Evolutionary conservation across 352 stramenopile species (phyloP), one percentile per base, ranked within the genome.

Genomic region (Phytopythium litorale): DNA sequence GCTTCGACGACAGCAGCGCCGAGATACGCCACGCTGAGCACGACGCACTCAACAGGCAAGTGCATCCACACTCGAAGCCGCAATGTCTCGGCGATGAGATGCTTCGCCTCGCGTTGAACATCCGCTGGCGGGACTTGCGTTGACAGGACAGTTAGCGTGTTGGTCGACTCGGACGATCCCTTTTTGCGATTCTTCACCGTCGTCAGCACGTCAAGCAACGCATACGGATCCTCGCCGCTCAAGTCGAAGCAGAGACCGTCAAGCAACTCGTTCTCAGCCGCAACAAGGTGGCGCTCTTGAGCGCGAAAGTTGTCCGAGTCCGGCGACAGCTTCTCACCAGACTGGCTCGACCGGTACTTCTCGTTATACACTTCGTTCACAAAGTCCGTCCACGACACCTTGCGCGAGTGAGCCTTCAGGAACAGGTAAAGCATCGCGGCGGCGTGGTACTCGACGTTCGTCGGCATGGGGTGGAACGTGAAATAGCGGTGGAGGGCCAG

Each of bases 401-500:
- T 79, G 16, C 82, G 75, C 8, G 75, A 75, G 52, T 90, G 79
- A 0, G 84, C 84, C 46, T 92, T 94, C 5, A 96, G 63, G 40
- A 89, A 88, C 46, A 96, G 63, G 56, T 92, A 72, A 6, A 96
- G 59, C 73, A 90, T 87, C 37, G 78, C 76, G 3, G 82, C 82
- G 37, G 79, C 84, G 48, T 88, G 72, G 18, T 84, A 73, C 28
- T 94, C 87, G 23, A 86, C 73, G 35, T 88, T 87, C 56, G 79
- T 78, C 16, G 75, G 69, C 79, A 94, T 93, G 3, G 81, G 64
- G 48, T 87, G 73, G 45, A 92, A 89, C 23, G 83, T 89, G 49
- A 90, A 85, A 50, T 79, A 92, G n/a, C 83, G 75, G 56, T 94
- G 84, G 32, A 96, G 69, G 13, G 84, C 74, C n/a, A 94, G 67